Evolutionary conservation across 2,329 filamentous ascomycete genomes (phyloP).

Genomic region (Venturia aucupariae): DNA sequence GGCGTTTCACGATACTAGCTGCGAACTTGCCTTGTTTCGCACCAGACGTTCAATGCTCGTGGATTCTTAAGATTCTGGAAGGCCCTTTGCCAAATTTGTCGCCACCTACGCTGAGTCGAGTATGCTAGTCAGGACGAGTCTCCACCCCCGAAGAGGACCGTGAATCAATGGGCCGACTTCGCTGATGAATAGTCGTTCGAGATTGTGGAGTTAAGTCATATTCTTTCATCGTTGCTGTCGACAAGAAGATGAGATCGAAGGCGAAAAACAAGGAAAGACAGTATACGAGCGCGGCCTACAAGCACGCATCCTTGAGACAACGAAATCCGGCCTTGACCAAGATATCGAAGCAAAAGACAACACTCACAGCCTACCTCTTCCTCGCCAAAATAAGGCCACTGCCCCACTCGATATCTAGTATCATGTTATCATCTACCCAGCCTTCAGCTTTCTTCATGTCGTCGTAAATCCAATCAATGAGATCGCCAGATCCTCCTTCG

Average conservation of each 20-base stretch:
- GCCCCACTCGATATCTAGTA: constrained; percentile 53
- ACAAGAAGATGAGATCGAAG: neutral
- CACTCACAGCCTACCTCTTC: constrained; percentile 18
- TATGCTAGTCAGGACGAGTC: no score
- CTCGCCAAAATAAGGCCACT: constrained; percentile 50
- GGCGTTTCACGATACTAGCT: no score
- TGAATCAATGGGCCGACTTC: no score
- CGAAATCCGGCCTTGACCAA: neutral
- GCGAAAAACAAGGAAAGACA: neutral
- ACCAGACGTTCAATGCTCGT: no score
- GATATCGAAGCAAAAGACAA: neutral
- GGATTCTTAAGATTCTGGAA: no score
- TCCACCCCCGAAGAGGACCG: no score
- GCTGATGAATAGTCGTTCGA: no score
- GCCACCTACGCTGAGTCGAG: no score
- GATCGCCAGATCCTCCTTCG: constrained; percentile 50
- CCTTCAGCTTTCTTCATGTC: constrained; percentile 44
- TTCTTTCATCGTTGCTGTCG: neutral
- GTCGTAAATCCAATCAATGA: constrained; percentile 55
- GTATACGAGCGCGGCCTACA: neutral
- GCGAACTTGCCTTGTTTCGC: no score
- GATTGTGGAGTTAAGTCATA: no score
- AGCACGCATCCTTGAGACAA: neutral
- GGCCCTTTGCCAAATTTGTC: no score
- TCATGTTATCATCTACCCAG: constrained; percentile 42